These are phyloP conservation scores for Moesziomyces sp. DNA, from an alignment of 1,284 basidiomycete genomes.

Conservation along the genomic window DNA sequence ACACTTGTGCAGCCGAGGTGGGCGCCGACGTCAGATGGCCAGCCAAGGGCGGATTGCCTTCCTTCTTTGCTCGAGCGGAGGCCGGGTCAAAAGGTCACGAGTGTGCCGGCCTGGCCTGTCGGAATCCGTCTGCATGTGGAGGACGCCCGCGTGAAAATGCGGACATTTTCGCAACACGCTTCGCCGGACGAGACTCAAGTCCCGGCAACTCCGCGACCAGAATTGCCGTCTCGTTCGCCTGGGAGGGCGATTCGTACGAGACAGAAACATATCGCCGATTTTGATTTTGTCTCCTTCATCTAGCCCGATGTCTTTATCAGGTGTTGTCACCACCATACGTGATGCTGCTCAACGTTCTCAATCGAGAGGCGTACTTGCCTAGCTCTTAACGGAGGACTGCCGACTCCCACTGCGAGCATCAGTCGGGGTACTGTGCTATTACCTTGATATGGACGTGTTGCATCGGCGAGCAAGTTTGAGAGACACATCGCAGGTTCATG, in stretches of 20 bases:
- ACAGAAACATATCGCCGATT: background rate
- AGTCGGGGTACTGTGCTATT: too few relatives aligned
- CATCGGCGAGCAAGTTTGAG: too few relatives aligned
- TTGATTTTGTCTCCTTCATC: background rate
- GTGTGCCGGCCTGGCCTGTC: background rate
- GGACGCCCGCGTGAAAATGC: conserved; percentile 7
- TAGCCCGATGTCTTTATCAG: background rate
- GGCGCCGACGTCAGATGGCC: background rate
- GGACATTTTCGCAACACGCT: background rate
- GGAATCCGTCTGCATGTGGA: background rate
- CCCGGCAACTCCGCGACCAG: conserved; percentile 12
- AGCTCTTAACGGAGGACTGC: too few relatives aligned
- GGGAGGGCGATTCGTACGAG: background rate
- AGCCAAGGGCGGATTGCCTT: background rate
- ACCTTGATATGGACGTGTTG: too few relatives aligned
- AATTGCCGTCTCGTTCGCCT: background rate
- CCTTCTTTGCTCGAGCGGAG: too few relatives aligned
- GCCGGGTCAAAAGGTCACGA: conserved; percentile 1
- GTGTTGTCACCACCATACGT: too few relatives aligned
- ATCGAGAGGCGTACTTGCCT: too few relatives aligned
- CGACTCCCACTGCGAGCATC: too few relatives aligned
- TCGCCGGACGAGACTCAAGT: conserved; percentile 10
- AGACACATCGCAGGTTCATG: too few relatives aligned
- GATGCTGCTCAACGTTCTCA: too few relatives aligned
- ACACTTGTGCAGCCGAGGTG: background rate